These are phyloP conservation scores for Annulohypoxylon bovei DNA, from an alignment of 495 filamentous ascomycete species.

Conservation along the genomic window DNA sequence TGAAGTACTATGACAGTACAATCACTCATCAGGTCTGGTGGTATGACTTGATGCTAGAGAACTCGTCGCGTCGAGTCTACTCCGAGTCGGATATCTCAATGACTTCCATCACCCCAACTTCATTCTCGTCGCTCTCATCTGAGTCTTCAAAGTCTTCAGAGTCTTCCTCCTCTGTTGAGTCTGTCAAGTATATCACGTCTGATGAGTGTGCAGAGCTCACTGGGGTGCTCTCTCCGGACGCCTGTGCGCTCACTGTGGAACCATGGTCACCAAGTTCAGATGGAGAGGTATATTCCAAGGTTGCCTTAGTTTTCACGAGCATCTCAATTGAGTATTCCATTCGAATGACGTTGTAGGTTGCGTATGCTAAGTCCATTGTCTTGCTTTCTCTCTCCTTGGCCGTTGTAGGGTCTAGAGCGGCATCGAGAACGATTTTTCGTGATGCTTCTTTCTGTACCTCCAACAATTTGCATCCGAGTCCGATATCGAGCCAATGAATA, in stretches of 20 bases:
- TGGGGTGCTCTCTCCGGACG: too few relatives aligned
- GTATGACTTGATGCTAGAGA: neutral
- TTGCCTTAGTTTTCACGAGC: neutral
- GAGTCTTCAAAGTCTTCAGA: neutral
- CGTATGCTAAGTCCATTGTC: neutral
- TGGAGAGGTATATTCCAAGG: neutral
- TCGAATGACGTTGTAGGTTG: neutral
- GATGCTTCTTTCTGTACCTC: neutral
- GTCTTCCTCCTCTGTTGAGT: neutral
- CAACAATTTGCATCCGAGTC: constrained; percentile 23
- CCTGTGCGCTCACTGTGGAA: too few relatives aligned
- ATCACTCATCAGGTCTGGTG: neutral
- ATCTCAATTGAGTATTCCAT: neutral
- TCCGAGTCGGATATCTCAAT: neutral
- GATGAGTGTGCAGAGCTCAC: too few relatives aligned
- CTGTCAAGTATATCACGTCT: too few relatives aligned
- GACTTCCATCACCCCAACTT: neutral
- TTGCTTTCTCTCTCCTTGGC: neutral
- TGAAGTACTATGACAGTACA: neutral
- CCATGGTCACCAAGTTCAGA: neutral
- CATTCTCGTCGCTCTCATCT: neutral
- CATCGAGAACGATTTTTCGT: neutral
- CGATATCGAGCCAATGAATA: constrained; percentile 15
- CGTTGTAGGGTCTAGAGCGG: neutral
- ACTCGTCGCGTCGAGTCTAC: neutral